Conservation (phyloP, 768 basidiomycete species). For the Mycena kentingensis region DNA sequence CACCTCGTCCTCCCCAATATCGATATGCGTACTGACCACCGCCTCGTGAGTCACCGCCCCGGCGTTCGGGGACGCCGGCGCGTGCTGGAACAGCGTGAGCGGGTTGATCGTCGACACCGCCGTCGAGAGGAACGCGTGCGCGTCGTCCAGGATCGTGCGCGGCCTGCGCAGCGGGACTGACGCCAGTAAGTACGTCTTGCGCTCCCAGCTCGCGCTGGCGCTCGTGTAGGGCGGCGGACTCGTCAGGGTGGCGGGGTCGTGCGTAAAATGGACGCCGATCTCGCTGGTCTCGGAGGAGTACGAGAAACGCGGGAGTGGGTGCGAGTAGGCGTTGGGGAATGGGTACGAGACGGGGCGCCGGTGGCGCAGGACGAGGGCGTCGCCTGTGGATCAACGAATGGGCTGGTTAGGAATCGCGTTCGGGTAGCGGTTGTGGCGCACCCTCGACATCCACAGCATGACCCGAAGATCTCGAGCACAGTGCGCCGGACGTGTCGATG, state of each 20-base stretch:
- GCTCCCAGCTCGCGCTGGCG: conserved; percentile 53
- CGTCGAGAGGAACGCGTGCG: conserved; percentile 63
- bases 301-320: conserved; percentile 71
- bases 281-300: conserved; percentile 57
- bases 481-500: conserved; percentile 72
- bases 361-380: conserved; percentile 71
- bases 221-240: conserved; percentile 47
- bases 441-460: conserved; percentile 84
- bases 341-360: conserved; percentile 74
- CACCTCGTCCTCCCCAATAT: conserved; percentile 76
- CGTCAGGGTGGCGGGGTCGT: conserved; percentile 67
- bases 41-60: conserved; percentile 59
- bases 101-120: conserved; percentile 53
- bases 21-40: conserved; percentile 67
- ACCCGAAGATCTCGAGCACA: conserved; percentile 78
- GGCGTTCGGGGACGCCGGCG: conserved; percentile 29
- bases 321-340: conserved; percentile 77
- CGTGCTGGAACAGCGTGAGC: conserved; percentile 53
- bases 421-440: no score
- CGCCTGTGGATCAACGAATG: conserved; percentile 43
- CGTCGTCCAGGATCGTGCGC: conserved; percentile 69
- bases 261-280: conserved; percentile 60
- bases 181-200: conserved; percentile 61
- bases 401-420: no score
- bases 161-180: conserved; percentile 71